Evolutionary conservation across 805 yeast species (phyloP).

Genomic region (Blastobotrys peoriensis): DNA sequence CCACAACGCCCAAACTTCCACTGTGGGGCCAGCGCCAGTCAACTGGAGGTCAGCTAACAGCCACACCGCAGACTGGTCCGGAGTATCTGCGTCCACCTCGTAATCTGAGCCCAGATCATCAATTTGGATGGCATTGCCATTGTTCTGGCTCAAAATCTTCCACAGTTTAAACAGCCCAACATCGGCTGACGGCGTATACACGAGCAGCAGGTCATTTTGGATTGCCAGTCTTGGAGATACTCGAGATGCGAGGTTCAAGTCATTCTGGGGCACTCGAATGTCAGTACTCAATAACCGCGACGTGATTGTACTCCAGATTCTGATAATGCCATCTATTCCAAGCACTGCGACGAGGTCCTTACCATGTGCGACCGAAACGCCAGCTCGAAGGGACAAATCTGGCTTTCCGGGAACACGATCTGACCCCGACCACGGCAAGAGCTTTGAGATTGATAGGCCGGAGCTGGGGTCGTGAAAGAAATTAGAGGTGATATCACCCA

Average conservation of each 20-base stretch:
- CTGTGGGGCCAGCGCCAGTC: conserved; percentile 6
- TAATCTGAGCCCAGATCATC: conserved; percentile 25
- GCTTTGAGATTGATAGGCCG: conserved; percentile 19
- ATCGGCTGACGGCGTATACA: conserved; percentile 39
- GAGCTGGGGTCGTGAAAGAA: conserved; percentile 17
- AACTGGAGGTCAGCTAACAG: conserved; percentile 42
- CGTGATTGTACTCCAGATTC: neutral
- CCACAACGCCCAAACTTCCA: conserved; percentile 47
- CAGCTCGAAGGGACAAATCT: conserved; percentile 33
- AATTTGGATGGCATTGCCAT: conserved; percentile 10
- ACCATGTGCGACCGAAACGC: conserved; percentile 30
- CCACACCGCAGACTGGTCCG: conserved; percentile 40
- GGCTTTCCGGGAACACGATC: conserved; percentile 40
- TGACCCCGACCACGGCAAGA: conserved; percentile 29
- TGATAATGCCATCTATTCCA: neutral
- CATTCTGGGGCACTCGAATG: neutral
- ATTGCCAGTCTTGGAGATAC: conserved; percentile 11
- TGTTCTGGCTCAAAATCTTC: conserved; percentile 9
- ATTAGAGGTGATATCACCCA: conserved; percentile 36
- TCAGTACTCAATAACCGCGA: neutral
- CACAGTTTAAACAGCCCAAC: conserved; percentile 11
- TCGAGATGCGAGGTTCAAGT: conserved; percentile 18
- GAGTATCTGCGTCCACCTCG: conserved; percentile 28
- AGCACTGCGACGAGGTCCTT: neutral
- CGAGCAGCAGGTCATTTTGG: conserved; percentile 24